Evolutionary conservation across 192 early-diverging fungal genomes (phyloP).

Genomic region (Lunasporangiospora selenospora): DNA sequence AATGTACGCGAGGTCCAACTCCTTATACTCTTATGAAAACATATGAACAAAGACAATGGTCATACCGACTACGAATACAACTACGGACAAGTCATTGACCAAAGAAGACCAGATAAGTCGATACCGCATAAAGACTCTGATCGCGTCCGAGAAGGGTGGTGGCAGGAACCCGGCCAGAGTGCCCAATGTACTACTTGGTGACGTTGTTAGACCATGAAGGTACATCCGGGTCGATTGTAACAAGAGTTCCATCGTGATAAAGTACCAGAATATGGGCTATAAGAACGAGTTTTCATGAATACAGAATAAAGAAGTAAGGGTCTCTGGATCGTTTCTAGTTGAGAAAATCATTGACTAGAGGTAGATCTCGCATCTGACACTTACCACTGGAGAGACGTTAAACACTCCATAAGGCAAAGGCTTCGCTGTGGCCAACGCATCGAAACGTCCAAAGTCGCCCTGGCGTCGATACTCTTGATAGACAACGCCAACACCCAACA

Average conservation of each 20-base stretch:
- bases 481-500: constrained; percentile 51
- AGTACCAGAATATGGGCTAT: constrained; percentile 66
- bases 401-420: constrained; percentile 31
- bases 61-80: constrained; percentile 58
- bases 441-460: constrained; percentile 34
- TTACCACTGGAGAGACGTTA: constrained; percentile 28
- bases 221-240: constrained; percentile 56
- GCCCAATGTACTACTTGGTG: constrained; percentile 46
- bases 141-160: constrained; percentile 52
- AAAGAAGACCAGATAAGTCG: constrained; percentile 60
- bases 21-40: constrained; percentile 24
- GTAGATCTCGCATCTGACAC: neutral
- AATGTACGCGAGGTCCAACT: too few species aligned
- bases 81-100: constrained; percentile 55
- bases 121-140: constrained; percentile 58
- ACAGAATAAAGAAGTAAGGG: neutral
- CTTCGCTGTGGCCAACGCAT: constrained; percentile 26
- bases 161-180: constrained; percentile 55
- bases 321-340: neutral
- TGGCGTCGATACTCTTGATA: constrained; percentile 37
- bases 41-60: constrained; percentile 34
- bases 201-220: constrained; percentile 51
- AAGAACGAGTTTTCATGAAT: neutral
- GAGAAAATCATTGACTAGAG: neutral
- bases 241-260: constrained; percentile 55